Conservation (phyloP, 495 filamentous ascomycete species). For the Xylaria scruposa region DNA sequence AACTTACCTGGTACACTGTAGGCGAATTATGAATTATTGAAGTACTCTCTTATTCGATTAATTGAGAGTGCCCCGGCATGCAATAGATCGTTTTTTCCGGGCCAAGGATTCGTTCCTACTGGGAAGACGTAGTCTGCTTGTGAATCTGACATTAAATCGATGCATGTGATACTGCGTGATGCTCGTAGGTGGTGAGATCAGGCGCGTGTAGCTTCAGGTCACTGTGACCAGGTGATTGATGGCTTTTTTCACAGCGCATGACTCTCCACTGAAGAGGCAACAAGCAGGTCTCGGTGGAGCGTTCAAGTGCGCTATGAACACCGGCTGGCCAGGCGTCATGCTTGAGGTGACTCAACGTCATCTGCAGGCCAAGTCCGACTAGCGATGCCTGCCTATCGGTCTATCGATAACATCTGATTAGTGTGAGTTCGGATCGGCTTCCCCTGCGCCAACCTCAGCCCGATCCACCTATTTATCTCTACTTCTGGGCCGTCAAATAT, state of each 20-base stretch:
- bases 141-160: background rate
- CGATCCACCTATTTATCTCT: background rate
- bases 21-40: no score
- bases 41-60: no score
- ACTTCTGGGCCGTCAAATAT: background rate
- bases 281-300: background rate
- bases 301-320: background rate
- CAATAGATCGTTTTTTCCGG: background rate
- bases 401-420: slow-evolving; percentile 22
- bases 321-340: slow-evolving; percentile 1
- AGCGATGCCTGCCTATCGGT: slow-evolving; percentile 19
- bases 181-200: background rate
- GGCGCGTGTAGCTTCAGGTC: background rate
- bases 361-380: slow-evolving; percentile 1
- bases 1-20: background rate
- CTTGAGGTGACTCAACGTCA: slow-evolving; percentile 23
- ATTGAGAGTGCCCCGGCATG: no score
- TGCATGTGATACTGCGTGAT: slow-evolving; percentile 10
- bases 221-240: slow-evolving; percentile 11
- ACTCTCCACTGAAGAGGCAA: slow-evolving; percentile 4
- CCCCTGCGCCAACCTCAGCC: slow-evolving; percentile 8
- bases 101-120: background rate
- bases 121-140: background rate
- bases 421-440: background rate
- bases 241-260: slow-evolving; percentile 9